These are phyloP conservation scores for Cercospora sp. DNA, from an alignment of 2,329 filamentous ascomycete genomes.

Conservation along the genomic window DNA sequence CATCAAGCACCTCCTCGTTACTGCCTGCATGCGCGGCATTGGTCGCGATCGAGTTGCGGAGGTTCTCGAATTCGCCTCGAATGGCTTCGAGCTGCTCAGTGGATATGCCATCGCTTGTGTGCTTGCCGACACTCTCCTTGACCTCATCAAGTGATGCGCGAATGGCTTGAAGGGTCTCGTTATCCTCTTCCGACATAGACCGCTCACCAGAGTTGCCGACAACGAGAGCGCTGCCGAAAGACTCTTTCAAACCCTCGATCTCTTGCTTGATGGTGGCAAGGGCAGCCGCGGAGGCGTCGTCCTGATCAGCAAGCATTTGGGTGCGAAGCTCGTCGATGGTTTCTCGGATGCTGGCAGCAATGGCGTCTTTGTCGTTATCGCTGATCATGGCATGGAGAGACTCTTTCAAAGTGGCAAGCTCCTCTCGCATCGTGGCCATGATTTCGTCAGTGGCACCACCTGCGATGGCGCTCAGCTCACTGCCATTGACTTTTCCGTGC, in stretches of 20 bases:
- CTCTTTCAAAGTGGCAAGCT: constrained; percentile 63
- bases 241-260: constrained; percentile 47
- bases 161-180: constrained; percentile 32
- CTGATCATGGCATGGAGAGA: constrained; percentile 55
- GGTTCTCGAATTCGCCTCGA: constrained; percentile 52
- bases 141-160: constrained; percentile 42
- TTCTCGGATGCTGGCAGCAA: constrained; percentile 65
- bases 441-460: constrained; percentile 47
- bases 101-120: constrained; percentile 38
- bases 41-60: constrained; percentile 46
- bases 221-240: constrained; percentile 46
- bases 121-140: constrained; percentile 37
- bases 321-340: constrained; percentile 47
- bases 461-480: constrained; percentile 33
- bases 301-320: constrained; percentile 43
- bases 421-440: constrained; percentile 55
- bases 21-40: constrained; percentile 44
- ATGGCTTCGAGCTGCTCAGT: constrained; percentile 56
- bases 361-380: constrained; percentile 55
- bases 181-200: constrained; percentile 8
- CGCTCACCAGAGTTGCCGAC: constrained; percentile 31
- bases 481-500: constrained; percentile 47
- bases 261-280: constrained; percentile 47
- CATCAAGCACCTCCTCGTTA: constrained; percentile 52
- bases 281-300: constrained; percentile 44